These are phyloP conservation scores for Boletellus emodensis DNA, from an alignment of 768 basidiomycete species.

Conservation along the genomic window DNA sequence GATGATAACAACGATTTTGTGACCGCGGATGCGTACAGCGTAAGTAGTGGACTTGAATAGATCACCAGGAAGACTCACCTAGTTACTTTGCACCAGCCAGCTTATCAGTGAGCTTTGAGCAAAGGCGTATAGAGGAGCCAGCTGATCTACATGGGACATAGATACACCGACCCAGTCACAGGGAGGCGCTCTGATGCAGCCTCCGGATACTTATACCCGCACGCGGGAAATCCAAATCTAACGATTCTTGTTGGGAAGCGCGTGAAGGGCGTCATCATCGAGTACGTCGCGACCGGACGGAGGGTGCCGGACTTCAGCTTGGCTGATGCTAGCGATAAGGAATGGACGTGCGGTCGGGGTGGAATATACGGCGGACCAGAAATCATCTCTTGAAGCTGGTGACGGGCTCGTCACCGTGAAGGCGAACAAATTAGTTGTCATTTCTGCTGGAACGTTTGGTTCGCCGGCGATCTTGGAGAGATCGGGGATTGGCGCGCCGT, in stretches of 20 bases:
- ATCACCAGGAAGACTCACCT: neutral
- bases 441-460: conserved; percentile 53
- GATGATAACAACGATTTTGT: conserved; percentile 49
- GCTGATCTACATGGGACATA: conserved; percentile 22
- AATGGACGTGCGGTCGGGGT: conserved; percentile 37
- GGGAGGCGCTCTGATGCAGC: conserved; percentile 30
- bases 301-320: neutral
- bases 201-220: conserved; percentile 38
- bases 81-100: conserved; percentile 5
- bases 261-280: conserved; percentile 35
- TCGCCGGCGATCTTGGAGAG: conserved; percentile 55
- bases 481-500: conserved; percentile 62
- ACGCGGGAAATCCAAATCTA: conserved; percentile 28
- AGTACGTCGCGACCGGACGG: conserved; percentile 23
- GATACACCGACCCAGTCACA: conserved; percentile 49
- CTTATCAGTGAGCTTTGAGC: conserved; percentile 14
- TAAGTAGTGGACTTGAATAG: conserved; percentile 7
- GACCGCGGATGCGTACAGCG: conserved; percentile 23
- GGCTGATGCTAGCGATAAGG: conserved; percentile 14
- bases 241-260: conserved; percentile 29
- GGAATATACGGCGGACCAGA: conserved; percentile 31
- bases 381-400: conserved; percentile 15
- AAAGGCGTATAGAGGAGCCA: neutral
- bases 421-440: conserved; percentile 41
- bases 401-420: conserved; percentile 13